phyloP scores from a whole-genome alignment of 805 yeast genomes.

The Candida golubevii region DNA sequence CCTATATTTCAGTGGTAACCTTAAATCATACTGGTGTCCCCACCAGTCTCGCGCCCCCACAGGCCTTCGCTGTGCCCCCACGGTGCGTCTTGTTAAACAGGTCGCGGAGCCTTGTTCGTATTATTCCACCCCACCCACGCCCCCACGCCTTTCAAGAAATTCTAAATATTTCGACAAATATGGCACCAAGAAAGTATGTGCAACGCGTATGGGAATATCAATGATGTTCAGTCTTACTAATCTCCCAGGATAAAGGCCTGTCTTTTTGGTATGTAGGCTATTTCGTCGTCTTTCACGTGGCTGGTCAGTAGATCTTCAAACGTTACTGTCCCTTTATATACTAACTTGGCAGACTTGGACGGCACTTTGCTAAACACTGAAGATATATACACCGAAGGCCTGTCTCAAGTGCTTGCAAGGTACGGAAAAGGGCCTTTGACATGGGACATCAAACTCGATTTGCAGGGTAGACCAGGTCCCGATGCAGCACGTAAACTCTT shows the following conservation, averaged over 20 bases:
- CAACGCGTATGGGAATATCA: too few relatives aligned
- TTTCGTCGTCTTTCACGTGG: neutral
- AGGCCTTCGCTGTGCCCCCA: too few relatives aligned
- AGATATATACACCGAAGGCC: constrained; percentile 79
- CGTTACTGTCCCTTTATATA: neutral
- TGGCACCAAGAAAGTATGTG: too few relatives aligned
- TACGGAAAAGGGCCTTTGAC: constrained; percentile 77
- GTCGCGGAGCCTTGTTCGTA: too few relatives aligned
- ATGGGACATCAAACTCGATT: constrained; percentile 83
- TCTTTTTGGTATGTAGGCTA: constrained; percentile 54
- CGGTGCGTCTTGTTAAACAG: too few relatives aligned
- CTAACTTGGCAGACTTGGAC: constrained; percentile 69
- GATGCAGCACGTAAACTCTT: constrained; percentile 64
- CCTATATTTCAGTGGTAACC: too few relatives aligned
- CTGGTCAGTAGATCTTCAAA: too few relatives aligned
- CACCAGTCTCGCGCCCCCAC: too few relatives aligned
- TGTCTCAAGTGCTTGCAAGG: constrained; percentile 59
- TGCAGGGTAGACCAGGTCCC: constrained; percentile 91
- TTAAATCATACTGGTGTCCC: too few relatives aligned
- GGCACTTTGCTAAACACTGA: constrained; percentile 92
- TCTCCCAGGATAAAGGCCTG: constrained; percentile 47
- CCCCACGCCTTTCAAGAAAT: too few relatives aligned
- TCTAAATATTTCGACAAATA: too few relatives aligned
- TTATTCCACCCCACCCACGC: too few relatives aligned
- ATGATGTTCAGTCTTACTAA: neutral